Base-by-base conservation (phyloP, 106 monocot species). In the Gastrodia elata region DNA sequence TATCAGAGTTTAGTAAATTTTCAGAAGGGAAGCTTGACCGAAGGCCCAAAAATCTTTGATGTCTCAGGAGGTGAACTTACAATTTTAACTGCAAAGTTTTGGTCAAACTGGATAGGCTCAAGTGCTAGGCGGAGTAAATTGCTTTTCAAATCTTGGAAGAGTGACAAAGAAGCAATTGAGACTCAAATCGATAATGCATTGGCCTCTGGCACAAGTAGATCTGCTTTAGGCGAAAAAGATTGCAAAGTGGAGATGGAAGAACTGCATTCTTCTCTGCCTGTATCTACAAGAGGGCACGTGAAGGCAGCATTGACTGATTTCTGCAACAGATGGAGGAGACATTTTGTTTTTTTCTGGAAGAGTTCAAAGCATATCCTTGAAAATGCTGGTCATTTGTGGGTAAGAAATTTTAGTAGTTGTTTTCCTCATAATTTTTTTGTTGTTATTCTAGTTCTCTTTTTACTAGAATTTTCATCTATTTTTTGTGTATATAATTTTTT, bases 61-160 rank as follows among this genome's bases (percentile, higher is more conserved):
- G 82, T 82, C 26, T 81, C 83, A 78, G 81, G 78, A 68, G 90
- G 87, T 73, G 84, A 69, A 13, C 84, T 84, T 41, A 73, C 90
- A 61, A 72, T 86, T 74, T 75, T 92, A 43, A 74, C 87, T 38
- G 70, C 86, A 39, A 88, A 87, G 55, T 84, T 91, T 82, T 89
- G 88, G 79, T 91, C 88, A 65, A 79, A 78, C 64, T 93, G 85
- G 90, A 79, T 96, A 33, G 79, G 73, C 46, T 86, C 88, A 52
- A 78, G 89, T 80, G 78, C 83, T 76, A 79, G 80, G 76, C 79
- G 83, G 39, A 87, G 80, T 71, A 93, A 90, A 77, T 74, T 84
- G 55, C 84, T 81, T 80, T 90, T 83, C 40, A 84, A 88, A 79
- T 69, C 82, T 28, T 90, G 87, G 90, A 93, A 82, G 73, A 80